Percentiles rank a stretch among this genome's conserved stretches.
These are phyloP conservation scores for Clonostachys byssicola DNA, from an alignment of 2,329 filamentous ascomycete species.

Conservation along the genomic window DNA sequence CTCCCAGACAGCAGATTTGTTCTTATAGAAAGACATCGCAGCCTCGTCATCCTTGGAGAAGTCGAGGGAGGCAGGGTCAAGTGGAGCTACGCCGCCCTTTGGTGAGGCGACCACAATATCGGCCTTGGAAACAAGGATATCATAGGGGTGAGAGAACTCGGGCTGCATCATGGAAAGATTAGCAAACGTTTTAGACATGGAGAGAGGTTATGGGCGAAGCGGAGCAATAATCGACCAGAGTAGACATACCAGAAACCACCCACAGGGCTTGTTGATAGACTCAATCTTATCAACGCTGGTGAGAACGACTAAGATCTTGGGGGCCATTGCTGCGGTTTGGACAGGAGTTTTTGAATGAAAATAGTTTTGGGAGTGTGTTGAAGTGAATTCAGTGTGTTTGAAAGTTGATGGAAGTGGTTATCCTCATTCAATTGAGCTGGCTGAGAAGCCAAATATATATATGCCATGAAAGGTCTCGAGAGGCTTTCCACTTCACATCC, in stretches of 20 bases:
- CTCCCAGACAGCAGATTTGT: slow-evolving; percentile 57
- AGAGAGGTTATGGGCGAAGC: too few species aligned
- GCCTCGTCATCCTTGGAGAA: slow-evolving; percentile 47
- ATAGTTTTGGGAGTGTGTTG: too few species aligned
- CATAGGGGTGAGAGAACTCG: slow-evolving; percentile 63
- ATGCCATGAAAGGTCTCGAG: too few species aligned
- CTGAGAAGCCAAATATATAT: too few species aligned
- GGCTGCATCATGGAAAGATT: slow-evolving; percentile 25
- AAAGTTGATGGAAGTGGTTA: too few species aligned
- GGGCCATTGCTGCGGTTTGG: slow-evolving; percentile 31
- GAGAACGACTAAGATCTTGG: slow-evolving; percentile 67
- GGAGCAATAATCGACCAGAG: neutral
- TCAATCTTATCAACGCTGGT: slow-evolving; percentile 53
- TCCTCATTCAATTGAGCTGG: too few species aligned
- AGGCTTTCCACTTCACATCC: too few species aligned
- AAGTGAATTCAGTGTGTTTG: too few species aligned
- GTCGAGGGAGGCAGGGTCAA: slow-evolving; percentile 56
- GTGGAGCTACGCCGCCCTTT: slow-evolving; percentile 54
- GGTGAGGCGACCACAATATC: slow-evolving; percentile 58
- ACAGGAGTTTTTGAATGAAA: too few species aligned
- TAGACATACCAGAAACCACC: slow-evolving; percentile 62
- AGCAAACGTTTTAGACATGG: neutral
- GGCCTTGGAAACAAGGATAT: slow-evolving; percentile 48
- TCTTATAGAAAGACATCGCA: slow-evolving; percentile 48
- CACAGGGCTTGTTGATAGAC: slow-evolving; percentile 50